Base-by-base conservation (phyloP, 2,329 filamentous ascomycete species). In the Chaetomium globosum region DNA sequence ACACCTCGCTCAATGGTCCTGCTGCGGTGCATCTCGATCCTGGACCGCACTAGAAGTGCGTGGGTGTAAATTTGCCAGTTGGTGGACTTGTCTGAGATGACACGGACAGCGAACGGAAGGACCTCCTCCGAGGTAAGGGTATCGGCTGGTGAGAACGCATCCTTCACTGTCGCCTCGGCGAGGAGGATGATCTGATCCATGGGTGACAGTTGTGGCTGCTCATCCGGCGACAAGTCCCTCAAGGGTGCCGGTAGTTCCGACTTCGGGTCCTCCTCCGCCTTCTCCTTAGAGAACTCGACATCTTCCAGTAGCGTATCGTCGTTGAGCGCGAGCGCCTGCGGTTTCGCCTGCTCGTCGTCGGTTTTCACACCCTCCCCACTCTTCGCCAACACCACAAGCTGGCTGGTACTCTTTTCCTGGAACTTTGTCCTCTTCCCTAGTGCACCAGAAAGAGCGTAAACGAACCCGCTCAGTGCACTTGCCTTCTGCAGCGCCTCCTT, bases 21-120 rank as follows among this genome's bases (percentile, higher is more conserved):
- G 61, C 93, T 92, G 61, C 87, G 86, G 77, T 96, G 93, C 0
- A 93, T 84, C 77, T 99, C 95, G 62, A 98, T 94, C 19, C 95
- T 85, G 66, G 92, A 96, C 53, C 95, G 86, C 1, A 98, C 91
- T 0, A 99, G 82, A 9, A 99, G 81, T 0, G 93, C 95, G 74
- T 98, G 93, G 0, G 95, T 97, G 75, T 98, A 98, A 39, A 97
- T 89, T 76, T 98, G 95, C 95, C 95, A 99, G 76, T 98, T 99
- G 0, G 92, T 94, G 54, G 90, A 90, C 71, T 94, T 93, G 67
- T 95, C 93, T 9, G 90, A 86, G 1, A 99, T 83, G 0, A 98
- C 95, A 49, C 95, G 87, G 1, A 89, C 89, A 0, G 95, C 95
- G 74, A 94, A 99, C 0, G 95, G 95, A 0, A 96, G 78, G 4